Conservation (phyloP, 495 filamentous ascomycete genomes). For the Neurospora sublineolata region DNA sequence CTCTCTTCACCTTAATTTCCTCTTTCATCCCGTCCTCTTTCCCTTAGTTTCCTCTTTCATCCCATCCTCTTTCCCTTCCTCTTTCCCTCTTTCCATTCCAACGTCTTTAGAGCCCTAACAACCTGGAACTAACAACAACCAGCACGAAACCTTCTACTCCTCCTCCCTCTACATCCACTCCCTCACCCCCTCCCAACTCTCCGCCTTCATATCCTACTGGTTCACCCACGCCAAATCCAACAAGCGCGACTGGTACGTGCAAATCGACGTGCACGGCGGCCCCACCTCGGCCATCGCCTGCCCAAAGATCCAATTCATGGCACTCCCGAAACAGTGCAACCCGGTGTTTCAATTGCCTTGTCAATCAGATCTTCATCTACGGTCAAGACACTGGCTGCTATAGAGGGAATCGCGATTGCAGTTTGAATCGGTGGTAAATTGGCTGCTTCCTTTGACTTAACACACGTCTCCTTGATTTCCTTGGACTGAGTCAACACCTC, state of each 20-base stretch:
- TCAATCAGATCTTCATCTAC: neutral
- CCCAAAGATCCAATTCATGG: neutral
- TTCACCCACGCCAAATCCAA: constrained; percentile 30
- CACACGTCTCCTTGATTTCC: too few relatives aligned
- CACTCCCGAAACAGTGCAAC: neutral
- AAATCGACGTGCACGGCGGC: constrained; percentile 36
- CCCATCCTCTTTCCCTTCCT: neutral
- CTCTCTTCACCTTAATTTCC: neutral
- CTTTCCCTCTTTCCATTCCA: constrained; percentile 20
- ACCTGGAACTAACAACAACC: constrained; percentile 3
- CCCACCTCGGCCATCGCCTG: constrained; percentile 27
- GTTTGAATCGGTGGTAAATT: neutral
- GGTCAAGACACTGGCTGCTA: neutral
- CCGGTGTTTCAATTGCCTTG: neutral
- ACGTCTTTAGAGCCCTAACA: constrained; percentile 1
- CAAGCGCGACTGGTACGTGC: constrained; percentile 34
- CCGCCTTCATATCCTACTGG: constrained; percentile 32
- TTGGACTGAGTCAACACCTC: too few relatives aligned
- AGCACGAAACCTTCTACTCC: constrained; percentile 39
- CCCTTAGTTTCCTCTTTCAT: neutral
- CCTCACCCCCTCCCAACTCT: constrained; percentile 24
- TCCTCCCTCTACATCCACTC: constrained; percentile 26
- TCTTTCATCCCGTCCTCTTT: neutral
- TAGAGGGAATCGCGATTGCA: neutral
- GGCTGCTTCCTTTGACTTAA: too few relatives aligned